Base-by-base conservation (phyloP, 305 asterid genomes). In the Fraxinus floribunda region DNA sequence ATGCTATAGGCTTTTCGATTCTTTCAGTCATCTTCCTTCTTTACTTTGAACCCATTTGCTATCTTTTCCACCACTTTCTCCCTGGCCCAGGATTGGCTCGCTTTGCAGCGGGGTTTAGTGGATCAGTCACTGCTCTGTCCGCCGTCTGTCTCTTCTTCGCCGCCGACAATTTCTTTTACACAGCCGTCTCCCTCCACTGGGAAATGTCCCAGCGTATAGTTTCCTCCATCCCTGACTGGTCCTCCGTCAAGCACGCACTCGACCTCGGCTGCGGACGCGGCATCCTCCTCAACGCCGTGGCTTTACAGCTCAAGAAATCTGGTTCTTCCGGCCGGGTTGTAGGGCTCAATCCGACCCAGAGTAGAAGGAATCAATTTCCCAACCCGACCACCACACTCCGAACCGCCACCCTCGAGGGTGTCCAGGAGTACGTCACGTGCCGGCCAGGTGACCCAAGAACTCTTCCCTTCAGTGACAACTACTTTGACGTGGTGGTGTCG, bases 191-290 rank as follows among this genome's bases (percentile, higher is more conserved):
- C 0, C 95, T 95, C 49, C 97, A 92, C 80, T 95, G 98, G 98
- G 97, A 94, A 46, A 93, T 95, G 97, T 90, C 99, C 2, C 99
- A 95, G 86, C 90, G 99, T 20, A 94, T 95, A 77, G 99, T 93
- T 82, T 90, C 92, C 86, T 80, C 93, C 75, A 93, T 95, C 16
- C 83, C 91, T n/a, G 98, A 94, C 86, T 95, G 99, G 99, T 95
- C 99, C 39, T 78, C 93, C 82, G 98, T 95, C 79, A 91, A 90
- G 86, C 93, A 91, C 84, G 98, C 99, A 68, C 95, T 95, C 57
- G 99, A 95, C 91, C 89, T 95, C 24, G 99, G 99, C 26, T 95
- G 99, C 85, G 98, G 98, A 86, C 92, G 98, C 5, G 99, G 98
- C 64, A 89, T 95, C 76, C 91, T 95, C 64, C 94, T 94, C 35